Evolutionary conservation across 2,329 filamentous ascomycete species (phyloP).

Genomic region (Falciphora oryzae): DNA sequence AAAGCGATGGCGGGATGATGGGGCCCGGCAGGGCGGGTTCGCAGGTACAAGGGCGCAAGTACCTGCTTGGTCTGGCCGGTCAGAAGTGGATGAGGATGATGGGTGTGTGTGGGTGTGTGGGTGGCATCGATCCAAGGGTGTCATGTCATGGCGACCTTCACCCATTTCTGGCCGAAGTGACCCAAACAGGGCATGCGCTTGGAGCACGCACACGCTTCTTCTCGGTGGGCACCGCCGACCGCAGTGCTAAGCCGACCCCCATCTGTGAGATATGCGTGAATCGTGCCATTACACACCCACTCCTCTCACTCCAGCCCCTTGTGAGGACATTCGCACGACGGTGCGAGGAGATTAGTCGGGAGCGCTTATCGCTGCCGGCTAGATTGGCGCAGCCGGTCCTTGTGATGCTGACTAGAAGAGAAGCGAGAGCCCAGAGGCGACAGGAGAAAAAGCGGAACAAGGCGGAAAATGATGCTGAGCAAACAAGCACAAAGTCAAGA

Average conservation of each 20-base stretch:
- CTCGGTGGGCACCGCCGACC: background rate
- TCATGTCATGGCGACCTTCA: background rate
- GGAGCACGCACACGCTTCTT: background rate
- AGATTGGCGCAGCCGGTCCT: background rate
- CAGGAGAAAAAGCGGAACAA: background rate
- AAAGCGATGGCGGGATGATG: background rate
- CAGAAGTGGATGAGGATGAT: background rate
- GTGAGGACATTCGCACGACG: background rate
- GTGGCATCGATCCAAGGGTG: background rate
- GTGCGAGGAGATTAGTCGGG: background rate
- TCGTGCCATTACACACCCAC: background rate
- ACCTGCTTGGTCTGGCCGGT: background rate
- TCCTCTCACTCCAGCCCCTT: background rate
- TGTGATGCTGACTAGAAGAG: background rate
- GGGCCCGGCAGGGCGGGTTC: background rate
- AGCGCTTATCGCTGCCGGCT: background rate
- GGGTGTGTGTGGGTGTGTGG: no score
- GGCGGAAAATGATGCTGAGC: rapidly evolving
- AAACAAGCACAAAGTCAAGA: background rate
- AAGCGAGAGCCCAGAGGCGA: background rate
- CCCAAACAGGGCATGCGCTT: background rate
- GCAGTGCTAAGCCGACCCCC: background rate
- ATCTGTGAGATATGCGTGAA: background rate
- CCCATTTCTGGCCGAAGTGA: background rate
- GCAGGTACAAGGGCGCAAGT: background rate